Conservation (phyloP, 768 basidiomycete genomes). For the Coprinopsis marcescibilis region DNA sequence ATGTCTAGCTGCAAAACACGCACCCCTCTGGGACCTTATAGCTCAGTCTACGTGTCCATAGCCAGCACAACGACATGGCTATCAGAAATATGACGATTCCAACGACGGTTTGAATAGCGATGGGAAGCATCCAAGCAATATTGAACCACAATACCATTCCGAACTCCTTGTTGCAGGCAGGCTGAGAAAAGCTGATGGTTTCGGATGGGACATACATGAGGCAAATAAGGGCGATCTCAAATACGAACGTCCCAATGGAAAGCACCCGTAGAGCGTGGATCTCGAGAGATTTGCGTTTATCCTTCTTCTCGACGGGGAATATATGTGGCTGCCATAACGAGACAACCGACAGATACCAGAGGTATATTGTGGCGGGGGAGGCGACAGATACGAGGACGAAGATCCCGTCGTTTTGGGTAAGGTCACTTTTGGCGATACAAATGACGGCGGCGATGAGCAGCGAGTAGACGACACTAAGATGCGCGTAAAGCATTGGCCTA, state of each 20-base stretch:
- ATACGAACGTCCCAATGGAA: not conserved
- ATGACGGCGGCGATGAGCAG: slow-evolving; percentile 9
- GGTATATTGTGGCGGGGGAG: slow-evolving; percentile 14
- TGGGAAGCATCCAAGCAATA: slow-evolving; percentile 5
- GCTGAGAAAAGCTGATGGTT: slow-evolving; percentile 1
- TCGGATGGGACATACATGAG: not conserved
- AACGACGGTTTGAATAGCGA: not conserved
- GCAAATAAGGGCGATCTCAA: not conserved
- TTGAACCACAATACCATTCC: slow-evolving; percentile 4
- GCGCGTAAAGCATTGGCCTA: slow-evolving; percentile 14
- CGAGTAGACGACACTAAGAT: slow-evolving; percentile 14
- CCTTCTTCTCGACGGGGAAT: slow-evolving; percentile 1
- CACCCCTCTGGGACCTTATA: not conserved
- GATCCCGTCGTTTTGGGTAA: slow-evolving; percentile 15
- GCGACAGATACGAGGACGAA: slow-evolving; percentile 15
- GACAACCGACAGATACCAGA: slow-evolving; percentile 12
- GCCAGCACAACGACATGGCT: not conserved
- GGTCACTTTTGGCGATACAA: slow-evolving; percentile 8
- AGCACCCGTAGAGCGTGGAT: not conserved
- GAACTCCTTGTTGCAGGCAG: slow-evolving; percentile 2
- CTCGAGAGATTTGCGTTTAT: not conserved
- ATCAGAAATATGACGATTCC: not conserved
- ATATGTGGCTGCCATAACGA: slow-evolving; percentile 4
- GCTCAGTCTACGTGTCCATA: not conserved
- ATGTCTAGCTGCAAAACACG: not conserved